Evolutionary conservation across 2,329 filamentous ascomycete species (phyloP), one percentile per base, ranked within the genome.

Genomic region (Chlorencoelia australis): DNA sequence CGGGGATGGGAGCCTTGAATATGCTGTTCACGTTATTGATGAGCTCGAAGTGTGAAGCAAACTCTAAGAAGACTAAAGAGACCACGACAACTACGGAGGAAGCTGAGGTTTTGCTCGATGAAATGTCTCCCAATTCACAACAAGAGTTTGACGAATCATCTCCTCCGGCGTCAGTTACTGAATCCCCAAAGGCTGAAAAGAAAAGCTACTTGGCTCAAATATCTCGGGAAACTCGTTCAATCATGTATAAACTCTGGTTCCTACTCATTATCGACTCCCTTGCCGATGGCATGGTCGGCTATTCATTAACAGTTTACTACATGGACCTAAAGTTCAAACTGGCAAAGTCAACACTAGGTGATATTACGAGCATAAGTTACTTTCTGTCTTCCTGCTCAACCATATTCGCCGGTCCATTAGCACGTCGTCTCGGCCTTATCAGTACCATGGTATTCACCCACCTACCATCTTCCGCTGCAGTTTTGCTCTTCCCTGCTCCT

Each of bases 381-480:
- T 56, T 80, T 2, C 58, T 75, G 5, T 73, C 74, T 42, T 68
- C 70, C 43, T 59, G 61, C 24, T 67, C 69, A 0, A 69, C 64
- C 39, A 58, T 72, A 25, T 61, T 74, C 13, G 60, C 68, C 1
- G 65, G 66, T 0, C 45, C 71, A 63, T 1, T 70, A 61, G 46
- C 55, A 68, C 22, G 61, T 63, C 1, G 68, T 66, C 3, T 66
- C 9, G 72, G 72, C 3, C 70, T 85, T 13, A 69, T 84, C 28
- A 48, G 73, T 61, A 82, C 79, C 0, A 84, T 85, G 79, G 77
- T 82, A 4, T 80, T 82, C 51, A 82, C 79, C 0, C 79, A 84
- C 47, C 61, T 85, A 0, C 80, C 80, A 0, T 82, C 78, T 0
- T 47, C 60, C 7, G 39, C 44, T 8, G 67, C 79, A 2, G 59